Evolutionary conservation across 176 grass and related monocot genomes (phyloP).

Genomic region (Carex kokanica): DNA sequence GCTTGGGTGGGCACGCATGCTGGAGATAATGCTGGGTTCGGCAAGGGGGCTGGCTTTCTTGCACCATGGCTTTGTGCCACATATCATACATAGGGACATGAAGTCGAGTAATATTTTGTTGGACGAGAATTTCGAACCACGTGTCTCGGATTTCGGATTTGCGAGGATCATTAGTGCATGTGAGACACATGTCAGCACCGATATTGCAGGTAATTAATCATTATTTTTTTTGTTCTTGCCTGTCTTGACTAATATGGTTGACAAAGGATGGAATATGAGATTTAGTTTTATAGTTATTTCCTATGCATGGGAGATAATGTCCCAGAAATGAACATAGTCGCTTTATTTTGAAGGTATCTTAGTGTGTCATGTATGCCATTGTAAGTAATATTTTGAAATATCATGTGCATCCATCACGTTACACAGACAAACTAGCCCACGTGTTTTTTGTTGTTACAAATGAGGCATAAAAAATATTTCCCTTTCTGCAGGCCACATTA

Average conservation of each 20-base stretch:
- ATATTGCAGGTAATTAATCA: constrained; percentile 51
- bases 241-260: background rate
- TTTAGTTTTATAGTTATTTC: background rate
- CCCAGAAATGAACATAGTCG: background rate
- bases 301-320: background rate
- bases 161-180: constrained; percentile 97
- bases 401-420: background rate
- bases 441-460: background rate
- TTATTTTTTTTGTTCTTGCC: background rate
- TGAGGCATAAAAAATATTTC: background rate
- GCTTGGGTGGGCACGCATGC: constrained; percentile 74
- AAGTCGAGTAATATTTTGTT: constrained; percentile 94
- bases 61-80: constrained; percentile 91
- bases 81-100: constrained; percentile 98
- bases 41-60: constrained; percentile 81
- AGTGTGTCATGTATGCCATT: background rate
- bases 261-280: background rate
- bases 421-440: background rate
- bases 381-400: background rate
- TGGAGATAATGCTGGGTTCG: constrained; percentile 85
- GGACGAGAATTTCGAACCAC: constrained; percentile 72
- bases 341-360: background rate
- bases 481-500: background rate
- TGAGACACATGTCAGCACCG: constrained; percentile 94
- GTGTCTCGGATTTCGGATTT: constrained; percentile 94